Evolutionary conservation across 108 stramenopile species (phyloP).

Genomic region (Skeletonema costatum): DNA sequence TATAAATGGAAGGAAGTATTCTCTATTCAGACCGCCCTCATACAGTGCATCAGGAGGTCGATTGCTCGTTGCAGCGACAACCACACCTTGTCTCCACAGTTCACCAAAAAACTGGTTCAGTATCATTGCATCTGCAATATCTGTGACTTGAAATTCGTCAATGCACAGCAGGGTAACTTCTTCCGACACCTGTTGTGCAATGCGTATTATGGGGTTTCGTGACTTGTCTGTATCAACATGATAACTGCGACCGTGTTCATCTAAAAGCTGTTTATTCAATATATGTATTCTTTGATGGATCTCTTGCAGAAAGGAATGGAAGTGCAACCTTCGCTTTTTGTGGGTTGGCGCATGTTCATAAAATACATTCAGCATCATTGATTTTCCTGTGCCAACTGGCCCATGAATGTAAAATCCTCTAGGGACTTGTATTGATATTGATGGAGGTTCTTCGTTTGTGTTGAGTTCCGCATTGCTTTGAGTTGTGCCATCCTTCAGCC

Average conservation of each 20-base stretch:
- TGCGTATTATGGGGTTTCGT: constrained; percentile 71
- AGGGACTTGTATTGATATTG: constrained; percentile 48
- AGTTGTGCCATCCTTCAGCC: not conserved
- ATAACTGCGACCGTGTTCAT: constrained; percentile 62
- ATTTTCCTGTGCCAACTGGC: constrained; percentile 96
- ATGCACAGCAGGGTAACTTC: constrained; percentile 91
- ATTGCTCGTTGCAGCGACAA: constrained; percentile 97
- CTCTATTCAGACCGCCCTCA: constrained; percentile 93
- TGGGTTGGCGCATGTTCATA: constrained; percentile 44
- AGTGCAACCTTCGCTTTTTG: constrained; percentile 87
- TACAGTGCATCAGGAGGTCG: constrained; percentile 92
- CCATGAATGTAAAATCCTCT: constrained; percentile 91
- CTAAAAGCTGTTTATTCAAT: constrained; percentile 70
- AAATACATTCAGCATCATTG: constrained; percentile 95
- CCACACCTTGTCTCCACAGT: constrained; percentile 70
- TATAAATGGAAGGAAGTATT: constrained; percentile 96
- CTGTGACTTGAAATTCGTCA: constrained; percentile 99
- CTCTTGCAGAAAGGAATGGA: constrained; percentile 94
- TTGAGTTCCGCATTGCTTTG: not conserved
- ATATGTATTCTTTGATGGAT: constrained; percentile 85
- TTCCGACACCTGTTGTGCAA: constrained; percentile 59
- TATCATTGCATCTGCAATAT: constrained; percentile 96
- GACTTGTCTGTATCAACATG: constrained; percentile 55
- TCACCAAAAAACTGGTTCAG: constrained; percentile 76
- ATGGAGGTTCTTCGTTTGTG: constrained; percentile 3